Conservation (phyloP, 768 basidiomycete species). For the Sarcomyxa edulis region DNA sequence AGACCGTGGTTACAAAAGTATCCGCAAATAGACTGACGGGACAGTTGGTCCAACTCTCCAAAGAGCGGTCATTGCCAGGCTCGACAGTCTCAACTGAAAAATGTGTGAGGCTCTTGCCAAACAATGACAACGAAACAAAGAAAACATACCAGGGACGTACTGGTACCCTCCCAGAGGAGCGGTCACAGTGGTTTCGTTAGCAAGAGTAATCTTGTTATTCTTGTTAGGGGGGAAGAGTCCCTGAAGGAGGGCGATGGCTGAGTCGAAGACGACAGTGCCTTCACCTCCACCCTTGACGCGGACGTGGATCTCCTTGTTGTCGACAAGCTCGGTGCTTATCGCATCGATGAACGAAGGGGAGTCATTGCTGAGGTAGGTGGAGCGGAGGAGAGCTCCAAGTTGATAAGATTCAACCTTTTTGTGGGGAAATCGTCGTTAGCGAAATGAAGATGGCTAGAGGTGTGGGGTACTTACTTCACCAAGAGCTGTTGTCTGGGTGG, state of each 20-base stretch:
- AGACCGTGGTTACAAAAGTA: not conserved
- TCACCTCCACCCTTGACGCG: constrained; percentile 83
- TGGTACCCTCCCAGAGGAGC: constrained; percentile 82
- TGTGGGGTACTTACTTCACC: constrained; percentile 48
- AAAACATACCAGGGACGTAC: constrained; percentile 65
- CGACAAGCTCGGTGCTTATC: constrained; percentile 62
- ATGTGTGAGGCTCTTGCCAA: not conserved
- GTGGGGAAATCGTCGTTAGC: constrained; percentile 6
- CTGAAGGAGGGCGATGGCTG: constrained; percentile 78
- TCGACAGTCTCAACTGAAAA: constrained; percentile 79
- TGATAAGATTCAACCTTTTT: constrained; percentile 60
- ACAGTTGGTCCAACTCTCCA: constrained; percentile 73
- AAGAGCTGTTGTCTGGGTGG: constrained; percentile 69
- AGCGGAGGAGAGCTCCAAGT: constrained; percentile 58
- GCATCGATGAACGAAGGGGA: constrained; percentile 66
- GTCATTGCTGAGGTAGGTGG: constrained; percentile 59
- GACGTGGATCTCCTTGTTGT: constrained; percentile 69
- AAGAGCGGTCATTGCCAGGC: constrained; percentile 73
- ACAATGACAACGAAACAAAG: no score
- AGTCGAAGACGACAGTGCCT: constrained; percentile 83
- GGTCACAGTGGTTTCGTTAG: constrained; percentile 67
- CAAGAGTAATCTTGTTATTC: constrained; percentile 68
- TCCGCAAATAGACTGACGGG: constrained; percentile 26
- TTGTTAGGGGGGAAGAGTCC: constrained; percentile 81
- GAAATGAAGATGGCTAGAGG: not conserved